Conservation (phyloP, 2,329 filamentous ascomycete genomes). For the Neurospora crassa region DNA sequence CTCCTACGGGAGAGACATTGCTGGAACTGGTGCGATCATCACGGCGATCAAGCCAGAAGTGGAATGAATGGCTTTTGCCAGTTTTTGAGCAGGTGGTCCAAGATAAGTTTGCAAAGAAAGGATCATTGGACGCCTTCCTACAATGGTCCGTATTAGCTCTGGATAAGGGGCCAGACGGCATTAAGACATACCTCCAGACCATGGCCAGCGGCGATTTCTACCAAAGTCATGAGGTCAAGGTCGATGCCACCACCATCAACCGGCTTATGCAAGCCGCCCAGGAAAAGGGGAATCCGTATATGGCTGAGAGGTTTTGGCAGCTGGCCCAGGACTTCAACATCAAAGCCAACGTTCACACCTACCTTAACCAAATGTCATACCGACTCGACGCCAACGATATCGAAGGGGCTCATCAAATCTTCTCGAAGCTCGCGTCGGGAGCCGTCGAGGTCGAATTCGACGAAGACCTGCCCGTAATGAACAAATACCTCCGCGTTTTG, state of each 20-base stretch:
- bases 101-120: constrained; percentile 37
- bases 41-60: constrained; percentile 41
- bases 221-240: constrained; percentile 25
- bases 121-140: constrained; percentile 62
- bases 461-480: constrained; percentile 54
- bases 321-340: constrained; percentile 59
- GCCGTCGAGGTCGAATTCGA: constrained; percentile 37
- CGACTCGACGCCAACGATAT: constrained; percentile 65
- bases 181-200: constrained; percentile 61
- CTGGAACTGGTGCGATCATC: constrained; percentile 51
- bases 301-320: constrained; percentile 63
- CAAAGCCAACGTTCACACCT: constrained; percentile 58
- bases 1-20: constrained; percentile 37
- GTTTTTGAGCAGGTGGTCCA: constrained; percentile 44
- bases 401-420: constrained; percentile 57
- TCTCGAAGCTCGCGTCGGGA: constrained; percentile 46
- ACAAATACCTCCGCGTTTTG: constrained; percentile 62
- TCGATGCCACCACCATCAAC: constrained; percentile 69
- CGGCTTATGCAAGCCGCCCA: constrained; percentile 63
- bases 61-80: constrained; percentile 42
- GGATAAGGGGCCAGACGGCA: constrained; percentile 61
- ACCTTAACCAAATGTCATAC: constrained; percentile 66
- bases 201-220: constrained; percentile 34
- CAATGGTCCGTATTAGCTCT: constrained; percentile 63
- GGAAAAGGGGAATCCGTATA: constrained; percentile 56